phyloP scores from a whole-genome alignment of 148 eudicot genomes.

The Silene uniflora region DNA sequence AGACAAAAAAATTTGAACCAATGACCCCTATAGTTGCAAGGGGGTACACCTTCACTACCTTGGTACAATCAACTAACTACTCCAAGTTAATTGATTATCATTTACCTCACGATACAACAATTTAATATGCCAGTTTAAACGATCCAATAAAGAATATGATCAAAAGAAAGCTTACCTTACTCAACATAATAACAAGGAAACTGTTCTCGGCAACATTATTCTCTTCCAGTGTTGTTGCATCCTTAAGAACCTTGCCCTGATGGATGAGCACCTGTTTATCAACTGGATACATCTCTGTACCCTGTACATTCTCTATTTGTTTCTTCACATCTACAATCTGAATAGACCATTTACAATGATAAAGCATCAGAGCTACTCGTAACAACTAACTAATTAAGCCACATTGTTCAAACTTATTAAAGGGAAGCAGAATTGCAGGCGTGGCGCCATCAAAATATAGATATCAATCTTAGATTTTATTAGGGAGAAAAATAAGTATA shows the following conservation, averaged over 20 bases:
- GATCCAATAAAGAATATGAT: not conserved
- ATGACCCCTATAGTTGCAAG: not conserved
- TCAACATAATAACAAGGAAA: slow-evolving; percentile 66
- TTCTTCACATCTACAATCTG: slow-evolving; percentile 75
- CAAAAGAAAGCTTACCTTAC: slow-evolving; percentile 40
- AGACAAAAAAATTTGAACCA: not conserved
- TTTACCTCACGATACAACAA: not conserved
- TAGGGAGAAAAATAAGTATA: too few relatives aligned
- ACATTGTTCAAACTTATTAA: too few relatives aligned
- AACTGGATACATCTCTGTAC: slow-evolving; percentile 64
- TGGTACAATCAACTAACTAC: not conserved
- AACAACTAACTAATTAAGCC: too few relatives aligned
- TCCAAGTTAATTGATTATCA: not conserved
- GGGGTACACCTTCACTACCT: too few relatives aligned
- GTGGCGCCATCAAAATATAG: not conserved
- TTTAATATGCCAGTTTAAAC: not conserved
- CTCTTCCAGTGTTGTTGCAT: slow-evolving; percentile 59
- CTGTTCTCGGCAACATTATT: slow-evolving; percentile 64
- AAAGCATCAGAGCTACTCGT: not conserved
- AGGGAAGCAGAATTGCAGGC: too few relatives aligned
- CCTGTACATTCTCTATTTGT: slow-evolving; percentile 56
- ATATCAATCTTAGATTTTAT: not conserved
- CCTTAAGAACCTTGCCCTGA: slow-evolving; percentile 86
- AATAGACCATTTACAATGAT: slow-evolving; percentile 18
- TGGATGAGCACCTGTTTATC: slow-evolving; percentile 70